phyloP scores from a whole-genome alignment of 768 basidiomycete species.

The Pleurotus salmoneostramineus region DNA sequence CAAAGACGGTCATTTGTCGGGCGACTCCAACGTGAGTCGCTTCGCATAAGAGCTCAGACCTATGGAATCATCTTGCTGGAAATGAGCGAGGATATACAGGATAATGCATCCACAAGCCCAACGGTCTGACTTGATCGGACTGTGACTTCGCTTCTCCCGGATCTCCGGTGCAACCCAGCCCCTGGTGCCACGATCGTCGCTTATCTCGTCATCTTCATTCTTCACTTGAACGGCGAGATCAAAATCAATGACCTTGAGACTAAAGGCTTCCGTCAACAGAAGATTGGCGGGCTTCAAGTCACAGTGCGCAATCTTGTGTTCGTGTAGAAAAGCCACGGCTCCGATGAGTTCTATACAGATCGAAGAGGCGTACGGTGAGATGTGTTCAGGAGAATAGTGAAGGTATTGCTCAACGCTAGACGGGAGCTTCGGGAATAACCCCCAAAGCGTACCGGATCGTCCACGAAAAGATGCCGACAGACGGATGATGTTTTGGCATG shows the following conservation, averaged over 20 bases:
- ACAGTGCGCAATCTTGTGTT: conserved; percentile 76
- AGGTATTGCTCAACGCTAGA: background rate
- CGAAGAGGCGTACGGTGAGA: background rate
- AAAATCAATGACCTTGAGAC: conserved; percentile 54
- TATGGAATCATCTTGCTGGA: background rate
- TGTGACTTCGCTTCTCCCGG: background rate
- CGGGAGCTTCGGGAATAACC: conserved; percentile 1
- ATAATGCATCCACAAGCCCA: conserved; percentile 10
- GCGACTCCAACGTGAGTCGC: background rate
- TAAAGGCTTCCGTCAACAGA: conserved; percentile 66
- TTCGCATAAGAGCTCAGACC: background rate
- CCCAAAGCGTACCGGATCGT: background rate
- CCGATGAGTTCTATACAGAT: conserved; percentile 1
- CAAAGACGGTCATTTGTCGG: conserved; percentile 4
- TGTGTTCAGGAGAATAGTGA: background rate
- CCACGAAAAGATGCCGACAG: conserved; percentile 5
- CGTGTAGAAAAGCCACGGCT: conserved; percentile 52
- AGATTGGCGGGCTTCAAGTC: conserved; percentile 86
- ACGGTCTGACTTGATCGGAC: conserved; percentile 10
- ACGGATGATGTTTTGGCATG: conserved; percentile 6
- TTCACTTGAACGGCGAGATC: conserved; percentile 7
- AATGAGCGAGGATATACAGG: background rate
- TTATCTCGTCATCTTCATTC: conserved; percentile 3
- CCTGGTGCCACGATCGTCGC: conserved; percentile 1
- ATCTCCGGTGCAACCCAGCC: conserved; percentile 10